phyloP scores from a whole-genome alignment of 106 monocot species.

The Vanilla planifolia region DNA sequence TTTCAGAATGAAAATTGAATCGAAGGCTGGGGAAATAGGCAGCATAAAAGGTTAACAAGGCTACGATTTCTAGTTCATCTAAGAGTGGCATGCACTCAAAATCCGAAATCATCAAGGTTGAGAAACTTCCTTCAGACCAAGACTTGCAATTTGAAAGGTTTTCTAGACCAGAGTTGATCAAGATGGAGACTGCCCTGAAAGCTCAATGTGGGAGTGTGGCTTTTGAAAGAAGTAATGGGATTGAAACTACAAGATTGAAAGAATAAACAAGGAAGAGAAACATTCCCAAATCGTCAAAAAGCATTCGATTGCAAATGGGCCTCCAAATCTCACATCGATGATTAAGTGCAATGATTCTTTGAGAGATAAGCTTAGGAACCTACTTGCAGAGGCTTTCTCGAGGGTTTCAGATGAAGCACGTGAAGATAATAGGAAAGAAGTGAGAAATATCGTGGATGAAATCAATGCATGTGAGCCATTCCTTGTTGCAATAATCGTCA shows the following conservation, averaged over 20 bases:
- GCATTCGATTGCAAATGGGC: constrained; percentile 1
- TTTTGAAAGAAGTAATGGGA: background rate
- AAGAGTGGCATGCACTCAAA: constrained; percentile 10
- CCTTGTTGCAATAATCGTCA: constrained; percentile 63
- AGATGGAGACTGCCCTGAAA: too few species aligned
- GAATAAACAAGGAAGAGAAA: constrained; percentile 10
- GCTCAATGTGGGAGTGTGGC: too few species aligned
- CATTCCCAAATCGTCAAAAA: constrained; percentile 7
- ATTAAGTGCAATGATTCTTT: constrained; percentile 66
- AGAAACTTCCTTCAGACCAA: constrained; percentile 6
- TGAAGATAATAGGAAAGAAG: constrained; percentile 38
- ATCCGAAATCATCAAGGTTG: constrained; percentile 17
- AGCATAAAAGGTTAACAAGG: constrained; percentile 19
- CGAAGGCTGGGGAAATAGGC: constrained; percentile 13
- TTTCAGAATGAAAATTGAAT: constrained; percentile 16
- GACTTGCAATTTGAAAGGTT: constrained; percentile 4
- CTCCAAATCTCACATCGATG: constrained; percentile 55
- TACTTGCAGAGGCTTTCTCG: constrained; percentile 65
- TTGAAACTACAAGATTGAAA: constrained; percentile 2
- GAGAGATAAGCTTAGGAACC: constrained; percentile 65
- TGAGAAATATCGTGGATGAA: constrained; percentile 52
- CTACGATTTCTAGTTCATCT: constrained; percentile 10
- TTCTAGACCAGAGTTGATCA: constrained; percentile 3
- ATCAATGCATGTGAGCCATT: constrained; percentile 67
- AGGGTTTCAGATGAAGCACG: constrained; percentile 56